Base-by-base conservation (phyloP, 306 rosid genomes). In the Gleditsia sinensis region DNA sequence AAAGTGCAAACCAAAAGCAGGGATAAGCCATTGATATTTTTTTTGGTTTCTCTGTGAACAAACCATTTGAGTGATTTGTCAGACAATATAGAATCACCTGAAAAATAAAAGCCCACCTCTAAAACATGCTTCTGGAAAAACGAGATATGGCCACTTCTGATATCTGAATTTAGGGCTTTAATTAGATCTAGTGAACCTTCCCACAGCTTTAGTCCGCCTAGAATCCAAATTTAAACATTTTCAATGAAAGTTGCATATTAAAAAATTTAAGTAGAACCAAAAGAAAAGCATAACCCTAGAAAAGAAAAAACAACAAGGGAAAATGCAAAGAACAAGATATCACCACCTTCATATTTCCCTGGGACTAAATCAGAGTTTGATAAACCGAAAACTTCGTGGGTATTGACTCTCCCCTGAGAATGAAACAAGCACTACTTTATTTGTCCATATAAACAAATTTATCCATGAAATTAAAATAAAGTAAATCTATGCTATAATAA, bases 361-460 rank as follows among this genome's bases (percentile, higher is more conserved):
- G 98, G 96, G 78, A 90, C 89, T 81, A 94, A 87, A 79, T 94
- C 97, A 0, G 96, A 91, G 87, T 91, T 91, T 43, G 94, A 94
- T 78, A 94, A 82, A 28, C 93, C 90, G 56, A 94, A 89, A 75
- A 94, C 96, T 39, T 94, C 88, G 81, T 79, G 86, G 13, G 96
- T 87, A 78, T 83, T 94, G 71, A 90, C 96, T 9, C 97, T 79
- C 14, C 98, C 97, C 98, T 61, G 56, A 37, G 30, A 81, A 34
- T 55, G 42, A 34, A 65, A n/a, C 23, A 75, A 19, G n/a, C 21
- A 63, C 20, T 63, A 39, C 19, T 21, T 37, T 27, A 37, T 3
- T 17, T 9, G 30, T 9, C 37, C 62, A 58, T 0, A 8, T 3
- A 42, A 43, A 71, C 67, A 55, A 57, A 58, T 5, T 48, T 16